Percentiles rank a stretch among this genome's conserved stretches.
phyloP scores from a whole-genome alignment of 257 asterid genomes.

The Solanum pennellii region DNA sequence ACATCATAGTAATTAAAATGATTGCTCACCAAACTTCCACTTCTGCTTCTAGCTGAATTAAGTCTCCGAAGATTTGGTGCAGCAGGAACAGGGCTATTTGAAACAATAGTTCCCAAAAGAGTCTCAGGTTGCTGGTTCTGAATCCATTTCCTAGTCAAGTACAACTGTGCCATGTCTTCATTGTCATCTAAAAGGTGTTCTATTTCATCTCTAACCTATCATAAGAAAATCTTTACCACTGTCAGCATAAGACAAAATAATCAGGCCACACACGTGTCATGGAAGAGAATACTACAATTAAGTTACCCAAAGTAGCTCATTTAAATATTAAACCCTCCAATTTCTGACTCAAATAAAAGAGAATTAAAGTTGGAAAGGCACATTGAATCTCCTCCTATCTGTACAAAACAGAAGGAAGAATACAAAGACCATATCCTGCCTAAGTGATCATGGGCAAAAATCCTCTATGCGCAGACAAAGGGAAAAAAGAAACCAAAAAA shows the following conservation, averaged over 20 bases:
- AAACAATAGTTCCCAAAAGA: slow-evolving; percentile 24
- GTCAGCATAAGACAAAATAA: background rate
- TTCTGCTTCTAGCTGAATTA: slow-evolving; percentile 65
- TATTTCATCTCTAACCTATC: slow-evolving; percentile 95
- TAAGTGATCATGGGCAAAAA: background rate
- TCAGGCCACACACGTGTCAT: background rate
- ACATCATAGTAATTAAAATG: slow-evolving; percentile 59
- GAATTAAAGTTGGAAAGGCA: background rate
- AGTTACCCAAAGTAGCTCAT: background rate
- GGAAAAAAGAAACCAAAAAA: background rate
- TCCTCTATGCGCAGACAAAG: background rate
- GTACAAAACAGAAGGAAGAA: background rate
- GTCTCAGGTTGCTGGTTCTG: slow-evolving; percentile 71
- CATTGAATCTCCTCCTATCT: background rate
- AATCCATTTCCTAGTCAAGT: slow-evolving; percentile 81
- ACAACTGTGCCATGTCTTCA: slow-evolving; percentile 91
- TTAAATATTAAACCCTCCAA: background rate
- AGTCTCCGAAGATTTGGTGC: slow-evolving; percentile 50
- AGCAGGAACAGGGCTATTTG: slow-evolving; percentile 43
- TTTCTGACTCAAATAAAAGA: background rate
- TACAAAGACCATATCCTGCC: background rate
- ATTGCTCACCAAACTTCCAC: slow-evolving; percentile 71
- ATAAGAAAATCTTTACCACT: slow-evolving; percentile 1
- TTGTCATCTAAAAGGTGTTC: slow-evolving; percentile 95
- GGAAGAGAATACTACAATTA: background rate